Evolutionary conservation across 306 rosid genomes (phyloP), one percentile per base, ranked within the genome.

Genomic region (Lupinus albus): DNA sequence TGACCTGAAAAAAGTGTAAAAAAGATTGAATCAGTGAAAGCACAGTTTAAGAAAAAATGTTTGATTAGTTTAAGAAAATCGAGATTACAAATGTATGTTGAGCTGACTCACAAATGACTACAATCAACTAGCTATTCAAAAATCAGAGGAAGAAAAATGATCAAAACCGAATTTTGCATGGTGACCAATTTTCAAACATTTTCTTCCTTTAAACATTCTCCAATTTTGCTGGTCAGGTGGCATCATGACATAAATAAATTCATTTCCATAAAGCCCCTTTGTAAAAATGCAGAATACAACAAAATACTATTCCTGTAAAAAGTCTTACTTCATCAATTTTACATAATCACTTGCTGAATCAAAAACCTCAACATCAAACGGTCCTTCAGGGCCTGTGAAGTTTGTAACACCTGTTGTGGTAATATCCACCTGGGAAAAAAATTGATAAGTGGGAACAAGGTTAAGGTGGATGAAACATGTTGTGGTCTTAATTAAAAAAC

Each of bases 331-430:
- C 96, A 94, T 82, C 81, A 94, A 53, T 70, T 88, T 88, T 72
- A 94, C 84, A 74, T 94, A 94, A 67, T 94, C 96, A 52, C 80
- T 85, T 10, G 99, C 97, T 14, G 95, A 81, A 79, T 94, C 96
- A 84, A 94, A 94, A 79, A 94, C 99, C 55, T 90, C 99, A 61
- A 90, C 96, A 38, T 88, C 89, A 84, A 94, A 94, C 70, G 86
- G 95, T 81, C 92, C 99, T 82, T 91, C 97, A 21, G 96, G 96
- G 32, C 96, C 99, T 9, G 78, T 64, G 64, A 94, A 86, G 81
- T 74, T 88, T 63, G 91, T 79, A 25, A 90, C 79, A 73, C 89
- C 96, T 52, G 36, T 32, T 63, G 84, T 60, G 53, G 81, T 11
- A 25, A 94, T 86, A 77, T 94, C 92, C 77, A 94, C 97, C 99